Evolutionary conservation across 768 basidiomycete genomes (phyloP), one percentile per base, ranked within the genome.

Genomic region (Dendrothele bispora): DNA sequence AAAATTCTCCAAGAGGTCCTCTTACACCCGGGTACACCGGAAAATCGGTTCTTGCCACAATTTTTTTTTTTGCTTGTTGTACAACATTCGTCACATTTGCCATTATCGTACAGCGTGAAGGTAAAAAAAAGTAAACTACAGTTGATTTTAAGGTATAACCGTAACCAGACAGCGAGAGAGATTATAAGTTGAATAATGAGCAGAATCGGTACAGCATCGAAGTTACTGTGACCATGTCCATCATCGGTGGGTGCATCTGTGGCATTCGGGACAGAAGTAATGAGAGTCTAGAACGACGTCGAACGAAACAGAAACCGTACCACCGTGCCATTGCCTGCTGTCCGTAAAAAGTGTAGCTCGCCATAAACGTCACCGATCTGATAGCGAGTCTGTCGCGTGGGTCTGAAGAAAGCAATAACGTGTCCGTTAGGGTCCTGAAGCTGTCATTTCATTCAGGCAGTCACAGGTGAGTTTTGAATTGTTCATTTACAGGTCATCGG

Each of bases 191-290:
- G 72, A 73, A 79, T 40, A 72, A 63, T 36, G 69, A 73, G 56
- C 85, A 87, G 65, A 89, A 88, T 39, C 91, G 84, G 69, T 88
- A 91, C 28, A 92, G 74, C 88, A 91, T 91, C 45, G 82, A 81
- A 24, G 89, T 89, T 55, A 92, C 82, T 22, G 85, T 86, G 51
- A 92, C 88, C 37, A 80, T 83, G 73, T 92, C 88, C 90, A 92
- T 92, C 66, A 92, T 84, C 55, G 90, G 90, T 43, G 88, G 89
- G 62, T 90, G 89, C 75, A 82, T 87, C 88, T 90, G 61, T 43
- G 49, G 41, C 30, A 46, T 18, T 44, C 6, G 36, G 55, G 18
- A 43, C 52, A 38, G 29, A 35, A 44, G 47, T 43, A 53, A 53
- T 42, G 42, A 26, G 52, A 55, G 50, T 56, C 65, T 46, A 67